phyloP scores from a whole-genome alignment of 202 grass and related monocot species.

The Bolboschoenoplectus hybrid region DNA sequence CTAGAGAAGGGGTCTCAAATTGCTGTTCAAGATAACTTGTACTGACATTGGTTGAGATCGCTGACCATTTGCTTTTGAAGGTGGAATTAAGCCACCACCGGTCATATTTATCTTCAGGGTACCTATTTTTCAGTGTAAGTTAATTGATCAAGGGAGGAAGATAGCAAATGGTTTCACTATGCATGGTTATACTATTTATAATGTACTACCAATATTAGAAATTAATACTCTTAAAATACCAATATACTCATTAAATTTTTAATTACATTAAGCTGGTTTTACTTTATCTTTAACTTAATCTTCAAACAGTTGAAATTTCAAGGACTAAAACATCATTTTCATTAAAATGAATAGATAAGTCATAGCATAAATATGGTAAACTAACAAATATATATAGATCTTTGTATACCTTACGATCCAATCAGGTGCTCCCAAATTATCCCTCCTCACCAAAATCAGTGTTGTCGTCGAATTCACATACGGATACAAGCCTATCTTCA shows the following conservation, averaged over 20 bases:
- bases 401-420: neutral
- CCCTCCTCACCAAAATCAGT: neutral
- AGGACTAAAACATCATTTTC: too few species aligned
- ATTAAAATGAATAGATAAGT: neutral
- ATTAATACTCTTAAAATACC: neutral
- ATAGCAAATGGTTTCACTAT: neutral
- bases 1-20: neutral
- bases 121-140: conserved; percentile 35
- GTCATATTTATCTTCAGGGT: conserved; percentile 49
- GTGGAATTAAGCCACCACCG: conserved; percentile 47
- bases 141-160: neutral
- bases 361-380: neutral
- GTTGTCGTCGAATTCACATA: neutral
- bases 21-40: neutral
- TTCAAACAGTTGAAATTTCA: too few species aligned
- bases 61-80: neutral
- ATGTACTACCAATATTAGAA: neutral
- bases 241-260: too few species aligned
- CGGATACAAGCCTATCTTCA: conserved; percentile 5
- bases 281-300: too few species aligned
- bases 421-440: neutral
- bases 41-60: conserved; percentile 20
- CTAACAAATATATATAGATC: neutral
- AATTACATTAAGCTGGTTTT: too few species aligned
- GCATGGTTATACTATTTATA: neutral